Evolutionary conservation across 2,329 filamentous ascomycete species (phyloP).

Genomic region (Colletotrichum musicola): DNA sequence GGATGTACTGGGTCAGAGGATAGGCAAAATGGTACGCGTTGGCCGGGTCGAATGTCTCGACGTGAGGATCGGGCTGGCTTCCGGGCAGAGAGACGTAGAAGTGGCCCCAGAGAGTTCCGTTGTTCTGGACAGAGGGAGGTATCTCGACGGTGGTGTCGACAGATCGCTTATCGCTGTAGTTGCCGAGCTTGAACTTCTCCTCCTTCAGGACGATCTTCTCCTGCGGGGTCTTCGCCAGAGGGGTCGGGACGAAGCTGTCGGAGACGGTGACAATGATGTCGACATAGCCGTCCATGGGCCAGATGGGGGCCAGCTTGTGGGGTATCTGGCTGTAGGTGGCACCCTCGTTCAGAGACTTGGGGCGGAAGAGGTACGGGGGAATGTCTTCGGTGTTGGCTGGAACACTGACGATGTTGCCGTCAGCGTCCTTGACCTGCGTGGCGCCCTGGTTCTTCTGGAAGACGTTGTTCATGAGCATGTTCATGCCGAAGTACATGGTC

Average conservation of each 20-base stretch:
- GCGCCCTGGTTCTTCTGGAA: conserved; percentile 61
- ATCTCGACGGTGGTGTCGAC: conserved; percentile 83
- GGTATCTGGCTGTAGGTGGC: conserved; percentile 76
- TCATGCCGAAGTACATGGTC: conserved; percentile 70
- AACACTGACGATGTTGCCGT: conserved; percentile 66
- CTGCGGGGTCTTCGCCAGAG: conserved; percentile 73
- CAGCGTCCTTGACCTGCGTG: conserved; percentile 62
- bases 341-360: conserved; percentile 69
- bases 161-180: conserved; percentile 82
- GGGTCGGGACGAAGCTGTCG: conserved; percentile 75
- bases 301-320: conserved; percentile 84
- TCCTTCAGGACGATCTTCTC: conserved; percentile 83
- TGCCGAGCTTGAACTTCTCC: conserved; percentile 81
- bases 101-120: conserved; percentile 94
- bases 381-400: conserved; percentile 68
- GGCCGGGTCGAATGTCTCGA: conserved; percentile 77
- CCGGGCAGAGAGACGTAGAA: conserved; percentile 89
- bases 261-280: conserved; percentile 91
- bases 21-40: conserved; percentile 87
- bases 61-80: conserved; percentile 79
- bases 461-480: conserved; percentile 68
- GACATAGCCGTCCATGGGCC: conserved; percentile 81
- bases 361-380: conserved; percentile 74
- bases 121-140: conserved; percentile 85
- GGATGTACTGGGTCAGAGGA: conserved; percentile 88